Percentiles rank a stretch among this genome's conserved stretches.
phyloP scores from a whole-genome alignment of 768 basidiomycete genomes.

The Boletellus emodensis region DNA sequence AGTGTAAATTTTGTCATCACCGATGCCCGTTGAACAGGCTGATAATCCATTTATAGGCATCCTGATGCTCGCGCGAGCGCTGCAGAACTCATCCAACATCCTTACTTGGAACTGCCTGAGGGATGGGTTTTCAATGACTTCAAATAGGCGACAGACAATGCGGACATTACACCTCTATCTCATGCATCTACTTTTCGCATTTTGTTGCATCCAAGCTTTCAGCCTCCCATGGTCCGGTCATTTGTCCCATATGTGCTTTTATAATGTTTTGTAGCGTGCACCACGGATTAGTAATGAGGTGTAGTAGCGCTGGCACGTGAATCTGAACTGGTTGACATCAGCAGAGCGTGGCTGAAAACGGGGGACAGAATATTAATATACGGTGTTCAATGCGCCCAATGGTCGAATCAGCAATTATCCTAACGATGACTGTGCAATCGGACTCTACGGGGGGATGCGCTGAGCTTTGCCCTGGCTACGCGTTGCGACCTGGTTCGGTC shows the following conservation, averaged over 20 bases:
- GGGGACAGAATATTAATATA: no score
- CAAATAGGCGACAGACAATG: conserved; percentile 21
- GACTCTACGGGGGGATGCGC: not conserved
- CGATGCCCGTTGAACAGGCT: not conserved
- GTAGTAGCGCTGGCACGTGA: conserved; percentile 32
- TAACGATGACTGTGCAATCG: not conserved
- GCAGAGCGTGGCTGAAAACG: not conserved
- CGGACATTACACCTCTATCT: conserved; percentile 18
- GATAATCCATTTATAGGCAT: conserved; percentile 44
- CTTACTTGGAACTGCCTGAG: conserved; percentile 66
- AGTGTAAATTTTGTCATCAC: conserved; percentile 50
- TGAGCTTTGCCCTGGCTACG: not conserved
- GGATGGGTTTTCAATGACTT: conserved; percentile 72
- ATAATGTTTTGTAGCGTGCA: conserved; percentile 32
- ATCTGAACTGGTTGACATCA: conserved; percentile 11
- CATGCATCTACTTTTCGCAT: conserved; percentile 25
- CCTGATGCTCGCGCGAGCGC: conserved; percentile 82
- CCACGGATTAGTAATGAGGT: conserved; percentile 25
- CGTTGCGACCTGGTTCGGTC: conserved; percentile 5
- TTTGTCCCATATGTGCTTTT: conserved; percentile 31
- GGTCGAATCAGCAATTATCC: no score
- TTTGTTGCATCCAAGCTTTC: conserved; percentile 20
- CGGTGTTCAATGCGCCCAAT: no score
- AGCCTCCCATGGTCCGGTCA: conserved; percentile 12
- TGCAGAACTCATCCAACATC: conserved; percentile 72